These are phyloP conservation scores for Fusarium fracticaudum DNA, from an alignment of 2,329 filamentous ascomycete species.

Conservation along the genomic window DNA sequence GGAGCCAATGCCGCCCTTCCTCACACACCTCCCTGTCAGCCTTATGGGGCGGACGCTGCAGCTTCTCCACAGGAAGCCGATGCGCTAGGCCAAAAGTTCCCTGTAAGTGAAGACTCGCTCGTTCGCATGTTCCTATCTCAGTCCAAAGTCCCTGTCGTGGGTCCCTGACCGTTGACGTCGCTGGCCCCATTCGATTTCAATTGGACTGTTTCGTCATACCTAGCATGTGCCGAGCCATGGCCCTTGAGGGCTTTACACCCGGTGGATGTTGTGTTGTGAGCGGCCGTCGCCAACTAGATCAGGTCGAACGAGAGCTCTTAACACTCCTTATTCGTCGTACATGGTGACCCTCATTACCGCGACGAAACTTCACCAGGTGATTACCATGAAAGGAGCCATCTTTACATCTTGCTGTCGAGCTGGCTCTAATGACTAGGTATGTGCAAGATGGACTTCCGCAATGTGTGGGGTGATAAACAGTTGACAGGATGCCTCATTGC, in stretches of 20 bases:
- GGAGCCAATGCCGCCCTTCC: constrained; percentile 5
- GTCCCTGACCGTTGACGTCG: not conserved
- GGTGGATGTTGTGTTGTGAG: constrained; percentile 41
- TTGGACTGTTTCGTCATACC: constrained; percentile 25
- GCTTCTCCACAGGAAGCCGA: constrained; percentile 34
- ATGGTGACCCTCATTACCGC: constrained; percentile 34
- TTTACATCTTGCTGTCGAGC: constrained; percentile 16
- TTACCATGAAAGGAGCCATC: constrained; percentile 27
- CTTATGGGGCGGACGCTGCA: constrained; percentile 39
- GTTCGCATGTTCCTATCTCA: constrained; percentile 8
- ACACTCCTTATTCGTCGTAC: constrained; percentile 33
- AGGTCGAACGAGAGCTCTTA: constrained; percentile 16
- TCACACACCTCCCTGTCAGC: constrained; percentile 39
- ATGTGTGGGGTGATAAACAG: constrained; percentile 37
- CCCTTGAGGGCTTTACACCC: constrained; percentile 21
- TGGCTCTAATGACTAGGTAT: constrained; percentile 7
- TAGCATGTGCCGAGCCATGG: constrained; percentile 10
- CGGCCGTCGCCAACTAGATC: constrained; percentile 22
- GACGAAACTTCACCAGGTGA: constrained; percentile 30
- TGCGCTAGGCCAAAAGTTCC: constrained; percentile 37
- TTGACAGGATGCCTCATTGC: constrained; percentile 31
- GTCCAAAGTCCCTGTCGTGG: constrained; percentile 13
- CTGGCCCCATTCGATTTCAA: constrained; percentile 11
- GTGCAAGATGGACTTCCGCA: constrained; percentile 23
- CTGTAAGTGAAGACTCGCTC: constrained; percentile 13